Base-by-base conservation (phyloP, 192 early-diverging fungal genomes). In the Entophlyctis luteolus region DNA sequence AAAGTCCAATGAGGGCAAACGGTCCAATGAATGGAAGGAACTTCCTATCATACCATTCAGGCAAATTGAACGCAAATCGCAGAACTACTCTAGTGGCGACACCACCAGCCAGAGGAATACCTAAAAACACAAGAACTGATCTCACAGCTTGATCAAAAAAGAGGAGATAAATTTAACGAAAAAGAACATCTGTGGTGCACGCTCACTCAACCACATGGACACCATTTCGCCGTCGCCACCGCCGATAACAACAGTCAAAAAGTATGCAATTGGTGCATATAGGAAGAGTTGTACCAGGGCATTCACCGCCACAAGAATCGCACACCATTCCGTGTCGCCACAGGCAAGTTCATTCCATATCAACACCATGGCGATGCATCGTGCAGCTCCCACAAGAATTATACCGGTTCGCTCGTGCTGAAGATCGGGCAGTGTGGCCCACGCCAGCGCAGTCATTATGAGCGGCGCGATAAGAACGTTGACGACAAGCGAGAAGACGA, bases 311-410 rank as follows among this genome's bases (percentile, higher is more conserved):
- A 91, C 87, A 0, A 87, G 67, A 37, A 89, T 80, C 1, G 88
- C 88, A 68, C 86, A 88, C 55, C 84, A 89, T 28, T 88, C 82
- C 6, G 72, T 18, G 49, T 91, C 85, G 0, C 89, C 88, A 5
- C 67, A 71, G 29, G 88, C 85, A 3, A 91, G 77, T 31, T 86
- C 66, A 67, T 87, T 87, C 88, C 89, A 90, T 12, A 91, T 88
- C 47, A 91, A 62, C 2, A 91, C 89, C 88, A 91, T 90, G 35
- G 89, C 89, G 68, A 89, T 90, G 74, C 88, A 89, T 22, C 86
- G 74, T 36, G 77, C 82, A 0, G 71, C 67, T 33, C 76, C 76
- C 53, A 84, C 50, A 16, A 83, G 68, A 47, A 90, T 78, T 10
- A 90, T 78, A 1, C 89, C 89, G 2, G 76, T 81, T 22, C 88